These are phyloP conservation scores for Hyphopichia pseudoburtonii DNA, from an alignment of 1,139 yeast genomes.

Conservation along the genomic window DNA sequence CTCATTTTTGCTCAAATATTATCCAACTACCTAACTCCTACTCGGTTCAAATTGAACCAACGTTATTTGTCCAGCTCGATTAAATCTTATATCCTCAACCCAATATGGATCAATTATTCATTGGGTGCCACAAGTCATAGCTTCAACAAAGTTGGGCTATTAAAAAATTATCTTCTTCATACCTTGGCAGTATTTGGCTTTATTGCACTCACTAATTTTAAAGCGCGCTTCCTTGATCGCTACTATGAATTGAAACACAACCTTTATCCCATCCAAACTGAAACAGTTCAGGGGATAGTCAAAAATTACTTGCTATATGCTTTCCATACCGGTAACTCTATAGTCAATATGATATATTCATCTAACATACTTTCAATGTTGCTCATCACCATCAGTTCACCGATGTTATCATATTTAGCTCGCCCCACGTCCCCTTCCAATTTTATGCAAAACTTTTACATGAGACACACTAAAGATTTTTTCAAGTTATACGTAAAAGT, in stretches of 20 bases:
- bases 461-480: conserved; percentile 22
- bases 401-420: conserved; percentile 22
- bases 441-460: conserved; percentile 11
- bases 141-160: conserved; percentile 31
- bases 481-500: conserved; percentile 36
- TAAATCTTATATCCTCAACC: conserved; percentile 35
- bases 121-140: conserved; percentile 26
- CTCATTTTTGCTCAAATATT: conserved; percentile 40
- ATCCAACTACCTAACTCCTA: conserved; percentile 45
- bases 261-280: neutral
- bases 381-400: conserved; percentile 36
- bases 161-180: conserved; percentile 27
- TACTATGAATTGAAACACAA: conserved; percentile 27
- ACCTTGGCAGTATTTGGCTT: conserved; percentile 22
- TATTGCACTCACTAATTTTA: conserved; percentile 22
- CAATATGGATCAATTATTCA: conserved; percentile 45
- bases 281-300: conserved; percentile 10
- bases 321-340: conserved; percentile 31
- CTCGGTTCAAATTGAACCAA: conserved; percentile 36
- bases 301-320: conserved; percentile 20
- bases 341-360: conserved; percentile 35
- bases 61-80: conserved; percentile 35
- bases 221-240: conserved; percentile 24
- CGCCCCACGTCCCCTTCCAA: conserved; percentile 10
- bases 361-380: conserved; percentile 40